Percentiles rank a stretch among this genome's conserved stretches.
Conservation (phyloP, 1,139 yeast genomes). For the Lizanozyma gosingica region DNA sequence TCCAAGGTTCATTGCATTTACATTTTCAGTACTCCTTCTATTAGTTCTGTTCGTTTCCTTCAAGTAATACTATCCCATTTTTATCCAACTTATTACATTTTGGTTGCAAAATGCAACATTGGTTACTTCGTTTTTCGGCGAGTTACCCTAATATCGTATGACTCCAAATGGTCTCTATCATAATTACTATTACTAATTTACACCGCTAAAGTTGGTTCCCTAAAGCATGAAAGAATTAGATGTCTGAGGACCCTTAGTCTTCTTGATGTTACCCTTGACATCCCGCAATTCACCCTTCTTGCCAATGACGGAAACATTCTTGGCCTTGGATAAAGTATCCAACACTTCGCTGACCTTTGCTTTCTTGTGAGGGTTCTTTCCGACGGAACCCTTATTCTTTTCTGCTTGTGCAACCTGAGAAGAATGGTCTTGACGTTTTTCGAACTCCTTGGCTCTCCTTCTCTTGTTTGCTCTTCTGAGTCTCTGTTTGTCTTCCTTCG, state of each 20-base stretch:
- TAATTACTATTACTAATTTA: too few species aligned
- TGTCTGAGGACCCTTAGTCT: conserved; percentile 13
- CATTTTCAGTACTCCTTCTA: too few species aligned
- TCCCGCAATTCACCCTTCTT: conserved; percentile 72
- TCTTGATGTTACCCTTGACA: conserved; percentile 58
- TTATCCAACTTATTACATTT: too few species aligned
- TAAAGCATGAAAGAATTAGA: not conserved
- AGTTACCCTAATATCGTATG: too few species aligned
- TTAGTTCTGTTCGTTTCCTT: too few species aligned
- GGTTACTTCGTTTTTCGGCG: too few species aligned
- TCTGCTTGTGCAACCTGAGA: conserved; percentile 17
- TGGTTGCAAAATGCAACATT: too few species aligned
- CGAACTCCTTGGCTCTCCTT: conserved; percentile 53
- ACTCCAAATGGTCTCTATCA: too few species aligned
- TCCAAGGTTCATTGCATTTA: too few species aligned
- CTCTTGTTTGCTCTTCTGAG: conserved; percentile 82
- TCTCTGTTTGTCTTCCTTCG: conserved; percentile 80
- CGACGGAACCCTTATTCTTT: conserved; percentile 12
- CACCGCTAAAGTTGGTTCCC: too few species aligned
- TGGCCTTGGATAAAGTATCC: conserved; percentile 65
- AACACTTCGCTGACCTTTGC: conserved; percentile 56
- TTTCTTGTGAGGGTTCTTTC: conserved; percentile 30
- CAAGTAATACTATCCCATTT: too few species aligned
- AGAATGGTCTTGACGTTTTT: conserved; percentile 24
- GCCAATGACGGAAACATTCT: conserved; percentile 73